phyloP scores from a whole-genome alignment of 139 green algal genomes.

The Chlamydomonas incerta region DNA sequence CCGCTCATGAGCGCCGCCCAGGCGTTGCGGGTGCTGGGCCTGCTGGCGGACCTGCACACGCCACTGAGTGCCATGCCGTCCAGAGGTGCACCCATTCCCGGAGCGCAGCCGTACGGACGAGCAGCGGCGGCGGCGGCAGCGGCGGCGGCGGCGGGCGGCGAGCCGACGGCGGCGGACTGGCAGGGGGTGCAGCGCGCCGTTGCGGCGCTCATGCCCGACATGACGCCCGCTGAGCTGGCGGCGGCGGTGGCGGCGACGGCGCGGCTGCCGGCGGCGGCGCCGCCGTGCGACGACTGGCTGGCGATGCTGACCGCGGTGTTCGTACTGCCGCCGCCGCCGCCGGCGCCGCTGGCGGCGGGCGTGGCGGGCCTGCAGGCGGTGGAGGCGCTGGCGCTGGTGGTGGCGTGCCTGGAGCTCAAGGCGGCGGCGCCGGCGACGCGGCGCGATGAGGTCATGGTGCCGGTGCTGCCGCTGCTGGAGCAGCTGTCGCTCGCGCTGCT shows the following conservation, averaged over 20 bases:
- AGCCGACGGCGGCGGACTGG: background rate
- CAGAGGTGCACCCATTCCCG: no score
- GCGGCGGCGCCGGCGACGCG: background rate
- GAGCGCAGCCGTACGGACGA: no score
- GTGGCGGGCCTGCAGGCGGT: background rate
- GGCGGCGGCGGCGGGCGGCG: background rate
- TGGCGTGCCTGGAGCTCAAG: conserved; percentile 5
- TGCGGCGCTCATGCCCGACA: background rate
- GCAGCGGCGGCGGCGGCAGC: background rate
- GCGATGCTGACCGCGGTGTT: conserved; percentile 15
- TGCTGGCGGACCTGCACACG: background rate
- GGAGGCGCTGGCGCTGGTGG: background rate
- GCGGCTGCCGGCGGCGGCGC: background rate
- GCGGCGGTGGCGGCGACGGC: conserved; percentile 11
- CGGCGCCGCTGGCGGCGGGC: background rate
- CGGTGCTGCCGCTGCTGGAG: conserved; percentile 13
- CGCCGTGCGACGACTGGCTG: conserved; percentile 24
- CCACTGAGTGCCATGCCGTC: no score
- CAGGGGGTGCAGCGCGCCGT: background rate
- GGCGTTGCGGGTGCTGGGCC: background rate
- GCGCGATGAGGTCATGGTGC: background rate
- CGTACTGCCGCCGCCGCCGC: background rate
- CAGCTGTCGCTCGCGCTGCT: background rate
- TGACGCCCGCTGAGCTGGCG: background rate
- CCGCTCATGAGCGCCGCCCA: background rate